Base-by-base conservation (phyloP, 2,329 filamentous ascomycete species). In the Penicillium sp. region DNA sequence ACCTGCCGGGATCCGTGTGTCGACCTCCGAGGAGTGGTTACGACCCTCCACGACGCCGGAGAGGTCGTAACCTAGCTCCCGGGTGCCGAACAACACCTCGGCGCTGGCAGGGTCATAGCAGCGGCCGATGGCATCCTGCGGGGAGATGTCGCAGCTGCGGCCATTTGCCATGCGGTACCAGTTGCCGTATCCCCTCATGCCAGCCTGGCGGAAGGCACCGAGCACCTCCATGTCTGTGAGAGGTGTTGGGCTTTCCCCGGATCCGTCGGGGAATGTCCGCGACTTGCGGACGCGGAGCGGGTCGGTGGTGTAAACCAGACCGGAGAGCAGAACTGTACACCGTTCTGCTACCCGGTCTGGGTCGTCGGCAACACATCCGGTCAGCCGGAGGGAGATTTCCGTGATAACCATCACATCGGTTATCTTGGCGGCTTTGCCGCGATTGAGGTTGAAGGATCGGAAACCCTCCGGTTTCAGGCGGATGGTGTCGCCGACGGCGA, bases 391-490 rank as follows among this genome's bases (percentile, higher is more conserved):
- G 11, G 73, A 71, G 46, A 84, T 81, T 0, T 74, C 72, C 1
- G 75, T 75, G 45, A 84, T 73, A 11, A 77, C 65, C 58, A 84
- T 63, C 13, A 83, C 71, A 45, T 84, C 80, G 0, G 71, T 75
- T 5, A 76, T 72, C 1, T 53, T 49, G 1, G 57, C 40, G 1
- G 64, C 47, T 3, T 13, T 52, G 3, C 14, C 50, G 48, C 34
- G 34, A 11, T 33, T 43, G 25, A 46, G 58, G 58, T 2, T 65
- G n/a, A 29, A n/a, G 2, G 41, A 36, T 8, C n/a, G 46, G 46
- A 50, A 57, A 9, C 46, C 54, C 29, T 45, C 59, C 43, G 74
- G 72, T 46, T 70, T 66, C 2, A 85, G 62, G 5, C 80, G 77
- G 2, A 83, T 74, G 0, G 71, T 66, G 52, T 85, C 82, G 1